Conservation (phyloP, 148 eudicot genomes). For the Beta vulgaris region DNA sequence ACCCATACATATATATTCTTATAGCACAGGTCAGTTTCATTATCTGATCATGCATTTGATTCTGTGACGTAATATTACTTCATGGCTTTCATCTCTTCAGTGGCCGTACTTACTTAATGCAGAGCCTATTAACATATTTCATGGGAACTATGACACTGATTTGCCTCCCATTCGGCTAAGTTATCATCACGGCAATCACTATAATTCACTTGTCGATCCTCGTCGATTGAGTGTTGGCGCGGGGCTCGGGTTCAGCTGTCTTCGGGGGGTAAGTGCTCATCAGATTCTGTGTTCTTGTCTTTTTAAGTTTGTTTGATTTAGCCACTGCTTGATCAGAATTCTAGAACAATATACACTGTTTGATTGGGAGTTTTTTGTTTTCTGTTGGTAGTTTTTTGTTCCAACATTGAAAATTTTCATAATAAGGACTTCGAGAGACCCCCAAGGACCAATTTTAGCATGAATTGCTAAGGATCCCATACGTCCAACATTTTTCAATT, state of each 20-base stretch:
- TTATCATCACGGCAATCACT: slow-evolving; percentile 93
- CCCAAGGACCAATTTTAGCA: too few species aligned
- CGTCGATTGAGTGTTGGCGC: slow-evolving; percentile 84
- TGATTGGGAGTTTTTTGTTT: neutral
- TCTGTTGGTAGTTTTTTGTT: neutral
- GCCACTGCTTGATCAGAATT: neutral
- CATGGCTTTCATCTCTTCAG: neutral
- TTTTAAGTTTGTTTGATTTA: neutral
- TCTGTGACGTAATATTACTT: slow-evolving; percentile 3
- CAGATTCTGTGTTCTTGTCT: neutral
- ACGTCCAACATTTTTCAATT: too few species aligned
- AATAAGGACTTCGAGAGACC: too few species aligned
- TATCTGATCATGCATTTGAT: neutral
- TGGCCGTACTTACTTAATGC: slow-evolving; percentile 17
- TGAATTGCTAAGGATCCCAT: too few species aligned
- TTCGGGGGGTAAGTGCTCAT: slow-evolving; percentile 72
- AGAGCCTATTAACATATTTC: slow-evolving; percentile 96
- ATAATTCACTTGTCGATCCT: slow-evolving; percentile 98
- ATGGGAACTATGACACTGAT: slow-evolving; percentile 82
- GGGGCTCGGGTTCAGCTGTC: slow-evolving; percentile 90
- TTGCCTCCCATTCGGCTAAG: slow-evolving; percentile 88
- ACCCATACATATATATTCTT: slow-evolving; percentile 97
- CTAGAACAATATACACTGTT: neutral
- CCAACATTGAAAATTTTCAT: too few species aligned
- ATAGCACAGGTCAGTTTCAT: slow-evolving; percentile 65